Evolutionary conservation across 2,329 filamentous ascomycete genomes (phyloP).

Genomic region (Talaromyces sp.): DNA sequence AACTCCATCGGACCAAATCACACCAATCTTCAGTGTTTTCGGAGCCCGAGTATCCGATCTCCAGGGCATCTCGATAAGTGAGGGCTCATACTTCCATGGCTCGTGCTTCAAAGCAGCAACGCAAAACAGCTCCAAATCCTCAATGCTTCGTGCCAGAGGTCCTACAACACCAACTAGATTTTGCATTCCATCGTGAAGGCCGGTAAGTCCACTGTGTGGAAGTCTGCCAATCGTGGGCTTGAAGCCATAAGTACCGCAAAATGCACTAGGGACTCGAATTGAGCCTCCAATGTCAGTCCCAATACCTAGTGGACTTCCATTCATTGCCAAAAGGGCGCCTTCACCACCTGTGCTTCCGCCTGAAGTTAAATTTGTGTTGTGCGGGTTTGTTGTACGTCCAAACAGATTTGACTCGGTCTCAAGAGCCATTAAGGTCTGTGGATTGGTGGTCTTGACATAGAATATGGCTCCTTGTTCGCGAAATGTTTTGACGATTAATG

Average conservation of each 20-base stretch:
- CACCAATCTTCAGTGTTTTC: conserved; percentile 54
- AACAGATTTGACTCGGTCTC: conserved; percentile 41
- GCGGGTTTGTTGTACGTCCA: conserved; percentile 43
- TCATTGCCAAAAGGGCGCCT: conserved; percentile 60
- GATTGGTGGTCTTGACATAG: conserved; percentile 14
- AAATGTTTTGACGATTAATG: conserved; percentile 21
- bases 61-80: conserved; percentile 56
- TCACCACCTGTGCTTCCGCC: conserved; percentile 50
- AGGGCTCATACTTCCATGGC: conserved; percentile 55
- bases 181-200: conserved; percentile 21
- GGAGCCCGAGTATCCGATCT: conserved; percentile 27
- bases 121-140: conserved; percentile 34
- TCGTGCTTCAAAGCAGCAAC: conserved; percentile 41
- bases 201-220: conserved; percentile 20
- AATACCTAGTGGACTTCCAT: conserved; percentile 61
- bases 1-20: conserved; percentile 62
- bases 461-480: conserved; percentile 17
- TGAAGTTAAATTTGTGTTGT: conserved; percentile 33
- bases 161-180: conserved; percentile 31
- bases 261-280: conserved; percentile 28
- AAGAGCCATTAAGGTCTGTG: conserved; percentile 10
- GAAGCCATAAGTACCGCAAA: conserved; percentile 29
- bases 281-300: conserved; percentile 60
- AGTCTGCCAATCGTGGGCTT: conserved; percentile 27
- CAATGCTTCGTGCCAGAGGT: conserved; percentile 28